Percentiles rank a stretch among this genome's conserved stretches.
These are phyloP conservation scores for Waitea zeae DNA, from an alignment of 1,284 basidiomycete genomes.

Conservation along the genomic window DNA sequence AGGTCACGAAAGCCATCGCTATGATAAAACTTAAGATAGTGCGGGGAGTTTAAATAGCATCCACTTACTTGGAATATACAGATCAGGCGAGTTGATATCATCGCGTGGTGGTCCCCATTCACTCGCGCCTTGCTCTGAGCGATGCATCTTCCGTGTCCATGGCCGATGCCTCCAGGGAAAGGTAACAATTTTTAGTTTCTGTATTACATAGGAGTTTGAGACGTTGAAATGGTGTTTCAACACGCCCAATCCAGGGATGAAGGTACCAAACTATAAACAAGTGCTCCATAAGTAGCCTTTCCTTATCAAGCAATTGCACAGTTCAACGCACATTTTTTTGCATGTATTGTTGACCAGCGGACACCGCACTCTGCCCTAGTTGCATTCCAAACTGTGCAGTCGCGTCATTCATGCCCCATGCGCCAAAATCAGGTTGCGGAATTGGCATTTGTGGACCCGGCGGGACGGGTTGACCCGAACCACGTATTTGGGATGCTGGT, in stretches of 20 bases:
- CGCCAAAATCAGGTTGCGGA: conserved; percentile 33
- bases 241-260: conserved; percentile 52
- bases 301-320: not conserved
- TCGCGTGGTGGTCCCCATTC: conserved; percentile 86
- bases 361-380: conserved; percentile 81
- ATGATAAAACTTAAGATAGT: conserved; percentile 2
- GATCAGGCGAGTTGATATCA: conserved; percentile 90
- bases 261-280: conserved; percentile 49
- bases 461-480: not conserved
- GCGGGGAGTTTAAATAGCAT: not conserved
- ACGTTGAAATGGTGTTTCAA: conserved; percentile 96
- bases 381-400: conserved; percentile 97
- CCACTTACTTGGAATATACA: conserved; percentile 84
- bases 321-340: conserved; percentile 67
- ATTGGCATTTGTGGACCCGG: conserved; percentile 1
- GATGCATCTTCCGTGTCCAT: conserved; percentile 51
- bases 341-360: conserved; percentile 90
- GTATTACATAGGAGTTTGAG: conserved; percentile 89
- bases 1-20: conserved; percentile 96
- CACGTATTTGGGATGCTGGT: not conserved
- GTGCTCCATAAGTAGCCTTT: not conserved
- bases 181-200: conserved; percentile 79
- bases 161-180: conserved; percentile 92
- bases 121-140: conserved; percentile 48
- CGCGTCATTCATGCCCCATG: conserved; percentile 81